Evolutionary conservation across 2,329 filamentous ascomycete species (phyloP), one percentile per base, ranked within the genome.

Genomic region (Alternaria arbusti): DNA sequence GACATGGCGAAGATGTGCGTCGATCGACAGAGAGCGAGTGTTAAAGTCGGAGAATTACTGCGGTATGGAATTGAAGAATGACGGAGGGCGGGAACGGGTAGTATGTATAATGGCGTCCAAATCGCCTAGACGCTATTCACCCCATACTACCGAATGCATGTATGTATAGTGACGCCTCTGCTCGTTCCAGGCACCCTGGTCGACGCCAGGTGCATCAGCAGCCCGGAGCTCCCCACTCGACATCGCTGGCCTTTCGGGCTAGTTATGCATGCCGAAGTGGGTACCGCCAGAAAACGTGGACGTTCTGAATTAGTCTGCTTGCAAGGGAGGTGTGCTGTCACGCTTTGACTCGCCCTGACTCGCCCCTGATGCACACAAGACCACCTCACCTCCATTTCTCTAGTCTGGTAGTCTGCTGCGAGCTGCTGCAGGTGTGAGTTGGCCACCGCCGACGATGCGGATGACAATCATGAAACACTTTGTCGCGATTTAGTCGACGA

Each of bases 241-340:
- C 72, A 69, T 67, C 70, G 68, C 65, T 54, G 68, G 67, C 63
- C 54, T 64, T 75, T 68, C 75, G 71, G 70, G 65, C 75, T 71
- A 69, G 66, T 40, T 66, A 69, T 70, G 74, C 72, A 75, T 74
- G 68, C 57, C 67, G 67, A 72, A 68, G 72, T 74, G 74, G 73
- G 70, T 70, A 75, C 71, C 70, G 71, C 72, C 70, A 74, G 70
- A 77, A 74, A 78, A 77, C 76, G 74, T 78, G 77, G 76, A 74
- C 74, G 70, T 78, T 76, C 71, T 68, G 69, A 74, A 74, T 73
- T 68, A 71, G 65, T 63, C 59, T 58, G 61, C 64, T 63, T 68
- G 49, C 74, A 74, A 73, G 72, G 71, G 64, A 70, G 75, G 72
- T 80, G 75, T 73, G 78, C 75, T 79, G 78, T 80, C 78, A 76